These are phyloP conservation scores for Nakazawaea siamensis DNA, from an alignment of 805 yeast species.

Conservation along the genomic window DNA sequence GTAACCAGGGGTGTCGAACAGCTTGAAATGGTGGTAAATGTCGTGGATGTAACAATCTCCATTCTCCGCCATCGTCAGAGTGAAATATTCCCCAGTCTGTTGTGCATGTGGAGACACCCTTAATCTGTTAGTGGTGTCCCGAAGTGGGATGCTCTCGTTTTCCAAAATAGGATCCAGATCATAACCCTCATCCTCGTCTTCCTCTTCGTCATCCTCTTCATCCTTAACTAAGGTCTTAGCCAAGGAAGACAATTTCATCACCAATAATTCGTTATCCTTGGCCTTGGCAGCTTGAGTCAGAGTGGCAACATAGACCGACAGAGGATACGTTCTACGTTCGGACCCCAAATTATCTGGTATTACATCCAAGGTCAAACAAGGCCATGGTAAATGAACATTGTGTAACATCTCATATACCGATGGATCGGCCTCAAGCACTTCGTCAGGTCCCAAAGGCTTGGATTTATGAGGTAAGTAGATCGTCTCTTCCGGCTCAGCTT, in stretches of 20 bases:
- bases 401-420: slow-evolving; percentile 95
- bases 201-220: slow-evolving; percentile 67
- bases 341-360: slow-evolving; percentile 80
- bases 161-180: slow-evolving; percentile 83
- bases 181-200: slow-evolving; percentile 55
- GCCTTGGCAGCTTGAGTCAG: slow-evolving; percentile 89
- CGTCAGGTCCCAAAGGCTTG: slow-evolving; percentile 89
- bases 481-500: slow-evolving; percentile 31
- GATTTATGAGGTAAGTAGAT: slow-evolving; percentile 85
- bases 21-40: slow-evolving; percentile 66
- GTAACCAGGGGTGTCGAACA: slow-evolving; percentile 85
- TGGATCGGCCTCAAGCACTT: slow-evolving; percentile 94
- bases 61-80: slow-evolving; percentile 83
- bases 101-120: slow-evolving; percentile 75
- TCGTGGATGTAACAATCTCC: slow-evolving; percentile 89
- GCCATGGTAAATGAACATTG: slow-evolving; percentile 92
- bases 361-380: slow-evolving; percentile 85
- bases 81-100: slow-evolving; percentile 68
- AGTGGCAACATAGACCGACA: slow-evolving; percentile 74
- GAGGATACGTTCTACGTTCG: slow-evolving; percentile 88
- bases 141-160: slow-evolving; percentile 68
- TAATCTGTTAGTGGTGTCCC: slow-evolving; percentile 81
- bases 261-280: slow-evolving; percentile 82
- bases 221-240: slow-evolving; percentile 83
- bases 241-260: slow-evolving; percentile 75